phyloP scores from a whole-genome alignment of 2,329 filamentous ascomycete genomes.

The Pseudonectria buxi region DNA sequence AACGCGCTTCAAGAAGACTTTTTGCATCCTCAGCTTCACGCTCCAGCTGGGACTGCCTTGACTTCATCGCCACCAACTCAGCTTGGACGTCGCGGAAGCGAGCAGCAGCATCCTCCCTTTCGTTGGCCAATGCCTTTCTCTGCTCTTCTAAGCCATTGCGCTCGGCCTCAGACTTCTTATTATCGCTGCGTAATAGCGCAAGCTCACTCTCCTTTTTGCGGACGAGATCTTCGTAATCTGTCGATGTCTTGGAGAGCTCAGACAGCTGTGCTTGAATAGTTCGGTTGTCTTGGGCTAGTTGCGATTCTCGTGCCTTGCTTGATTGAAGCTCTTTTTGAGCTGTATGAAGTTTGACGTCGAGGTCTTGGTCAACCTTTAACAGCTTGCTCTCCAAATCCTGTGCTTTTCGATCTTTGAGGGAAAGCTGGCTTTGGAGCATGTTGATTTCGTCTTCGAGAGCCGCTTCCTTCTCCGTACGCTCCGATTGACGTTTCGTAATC shows the following conservation, averaged over 20 bases:
- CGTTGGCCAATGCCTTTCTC: constrained; percentile 59
- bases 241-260: constrained; percentile 83
- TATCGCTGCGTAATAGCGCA: constrained; percentile 73
- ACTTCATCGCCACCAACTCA: constrained; percentile 78
- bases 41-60: constrained; percentile 76
- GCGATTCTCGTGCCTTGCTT: constrained; percentile 66
- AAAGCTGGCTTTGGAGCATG: constrained; percentile 84
- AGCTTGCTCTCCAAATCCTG: constrained; percentile 81
- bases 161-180: constrained; percentile 76
- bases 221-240: constrained; percentile 90
- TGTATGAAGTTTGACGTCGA: constrained; percentile 74
- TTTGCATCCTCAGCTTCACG: constrained; percentile 87
- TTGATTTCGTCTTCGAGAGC: constrained; percentile 76
- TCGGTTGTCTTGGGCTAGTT: constrained; percentile 72
- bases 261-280: constrained; percentile 79
- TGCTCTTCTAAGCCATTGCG: constrained; percentile 73
- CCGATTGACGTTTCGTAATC: constrained; percentile 61
- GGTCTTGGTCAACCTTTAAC: constrained; percentile 78
- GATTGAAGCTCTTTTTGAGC: constrained; percentile 74
- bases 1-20: constrained; percentile 74
- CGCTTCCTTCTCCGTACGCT: constrained; percentile 70
- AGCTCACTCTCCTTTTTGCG: constrained; percentile 92
- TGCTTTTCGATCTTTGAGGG: constrained; percentile 81
- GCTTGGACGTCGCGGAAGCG: constrained; percentile 80
- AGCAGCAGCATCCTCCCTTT: constrained; percentile 71